These are phyloP conservation scores for Tolypocladium paradoxum DNA, from an alignment of 2,329 filamentous ascomycete genomes.

Conservation along the genomic window DNA sequence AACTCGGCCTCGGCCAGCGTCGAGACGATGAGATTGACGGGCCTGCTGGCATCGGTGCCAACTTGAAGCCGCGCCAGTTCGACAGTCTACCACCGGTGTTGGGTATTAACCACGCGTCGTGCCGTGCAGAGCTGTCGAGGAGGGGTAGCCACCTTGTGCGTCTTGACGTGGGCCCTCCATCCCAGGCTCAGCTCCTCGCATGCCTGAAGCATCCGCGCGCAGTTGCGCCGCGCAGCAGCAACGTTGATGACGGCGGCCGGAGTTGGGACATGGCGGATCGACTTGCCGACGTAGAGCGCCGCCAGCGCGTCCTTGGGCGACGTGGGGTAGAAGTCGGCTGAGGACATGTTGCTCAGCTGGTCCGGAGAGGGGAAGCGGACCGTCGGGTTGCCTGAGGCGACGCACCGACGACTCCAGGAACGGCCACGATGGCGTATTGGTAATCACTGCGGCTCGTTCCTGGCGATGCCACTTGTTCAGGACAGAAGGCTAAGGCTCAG, in stretches of 20 bases:
- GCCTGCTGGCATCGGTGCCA: conserved; percentile 35
- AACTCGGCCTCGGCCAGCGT: conserved; percentile 66
- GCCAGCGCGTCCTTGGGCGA: conserved; percentile 12
- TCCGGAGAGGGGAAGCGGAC: too few relatives aligned
- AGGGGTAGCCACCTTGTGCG: conserved; percentile 53
- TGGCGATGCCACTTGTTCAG: too few relatives aligned
- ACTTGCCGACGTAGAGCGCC: conserved; percentile 40
- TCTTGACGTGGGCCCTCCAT: conserved; percentile 74
- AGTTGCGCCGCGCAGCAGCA: conserved; percentile 56
- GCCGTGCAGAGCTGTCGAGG: too few relatives aligned
- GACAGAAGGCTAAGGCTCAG: too few relatives aligned
- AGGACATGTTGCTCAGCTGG: conserved; percentile 11
- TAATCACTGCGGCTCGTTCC: too few relatives aligned
- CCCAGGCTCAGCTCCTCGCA: conserved; percentile 46
- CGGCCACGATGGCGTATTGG: too few relatives aligned
- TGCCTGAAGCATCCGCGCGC: conserved; percentile 58
- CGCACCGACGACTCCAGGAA: too few relatives aligned
- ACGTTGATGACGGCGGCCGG: conserved; percentile 61
- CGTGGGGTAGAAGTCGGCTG: conserved; percentile 11
- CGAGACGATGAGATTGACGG: conserved; percentile 57
- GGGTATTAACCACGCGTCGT: not conserved
- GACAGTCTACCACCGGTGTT: conserved; percentile 37
- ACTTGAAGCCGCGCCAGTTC: conserved; percentile 61
- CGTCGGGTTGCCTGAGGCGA: too few relatives aligned
- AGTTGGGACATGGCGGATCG: conserved; percentile 47